Evolutionary conservation across 2,329 filamentous ascomycete species (phyloP), one percentile per base, ranked within the genome.

Genomic region (Hymenoscyphus linearis): DNA sequence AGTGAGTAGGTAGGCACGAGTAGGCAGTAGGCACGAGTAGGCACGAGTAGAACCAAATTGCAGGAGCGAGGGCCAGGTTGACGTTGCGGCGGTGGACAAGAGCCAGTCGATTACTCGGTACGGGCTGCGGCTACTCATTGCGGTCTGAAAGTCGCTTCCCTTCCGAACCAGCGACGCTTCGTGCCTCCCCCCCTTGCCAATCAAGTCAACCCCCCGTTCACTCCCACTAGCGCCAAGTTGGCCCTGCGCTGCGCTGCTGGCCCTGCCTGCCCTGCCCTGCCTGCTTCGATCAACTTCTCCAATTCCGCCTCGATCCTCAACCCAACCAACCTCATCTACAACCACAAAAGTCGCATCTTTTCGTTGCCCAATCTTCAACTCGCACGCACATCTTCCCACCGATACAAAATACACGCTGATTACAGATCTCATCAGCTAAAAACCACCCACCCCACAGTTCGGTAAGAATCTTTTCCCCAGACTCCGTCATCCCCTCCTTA

Each of bases 401-500:
- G 61, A 47, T 18, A 47, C 40, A 47, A 47, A 47, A 7, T 18
- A n/a, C 40, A 47, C 40, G n/a, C 40, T 47, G 40, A 47, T 47
- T 47, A 7, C 40, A n/a, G 40, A n/a, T 16, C 40, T n/a, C 40
- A 47, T 47, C 40, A 47, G 40, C 14, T 18, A n/a, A n/a, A n/a
- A n/a, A n/a, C 22, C 18, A 47, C 40, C n/a, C 40, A 47, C 18
- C 60, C 63, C 60, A 63, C 57, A 60, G 26, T 59, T 62, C 63
- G 69, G 70, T 72, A 60, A 72, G 70, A 62, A 52, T 59, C 59
- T 47, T 55, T 52, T 55, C 63, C 66, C 65, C 61, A 31, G 61
- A 68, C 69, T 69, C 65, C 70, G 68, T 72, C 69, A 71, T 70
- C 54, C 36, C 59, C 53, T 56, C 58, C 60, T 35, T 16, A 58